Conservation (phyloP, 768 basidiomycete species). For the Cantharellus anzutake region DNA sequence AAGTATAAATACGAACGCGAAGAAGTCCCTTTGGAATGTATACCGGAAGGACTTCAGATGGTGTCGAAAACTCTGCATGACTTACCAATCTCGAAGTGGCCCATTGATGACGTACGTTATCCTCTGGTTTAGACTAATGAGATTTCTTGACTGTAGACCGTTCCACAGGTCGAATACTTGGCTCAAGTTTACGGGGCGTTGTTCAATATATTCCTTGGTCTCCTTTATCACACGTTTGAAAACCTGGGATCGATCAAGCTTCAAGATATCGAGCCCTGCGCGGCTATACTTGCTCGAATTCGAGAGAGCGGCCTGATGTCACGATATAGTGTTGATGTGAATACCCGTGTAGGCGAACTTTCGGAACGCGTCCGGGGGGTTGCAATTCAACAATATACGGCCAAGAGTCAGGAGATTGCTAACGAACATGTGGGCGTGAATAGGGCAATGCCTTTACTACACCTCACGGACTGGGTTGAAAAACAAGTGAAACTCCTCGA, state of each 20-base stretch:
- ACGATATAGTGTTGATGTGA: constrained; percentile 54
- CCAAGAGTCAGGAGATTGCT: constrained; percentile 43
- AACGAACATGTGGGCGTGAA: constrained; percentile 51
- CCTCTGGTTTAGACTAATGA: background rate
- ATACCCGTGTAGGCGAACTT: constrained; percentile 45
- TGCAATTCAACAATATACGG: constrained; percentile 39
- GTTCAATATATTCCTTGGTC: constrained; percentile 74
- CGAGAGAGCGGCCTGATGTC: constrained; percentile 50
- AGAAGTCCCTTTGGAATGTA: constrained; percentile 85
- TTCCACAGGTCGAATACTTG: constrained; percentile 44
- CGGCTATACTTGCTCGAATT: constrained; percentile 52
- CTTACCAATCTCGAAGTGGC: constrained; percentile 57
- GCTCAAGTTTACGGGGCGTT: constrained; percentile 47
- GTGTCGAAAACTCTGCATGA: constrained; percentile 55
- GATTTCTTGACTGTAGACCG: constrained; percentile 3
- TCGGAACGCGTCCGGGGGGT: constrained; percentile 43
- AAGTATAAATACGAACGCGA: constrained; percentile 73
- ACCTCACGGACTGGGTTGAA: constrained; percentile 81
- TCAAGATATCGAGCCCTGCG: constrained; percentile 43
- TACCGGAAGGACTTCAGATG: constrained; percentile 70
- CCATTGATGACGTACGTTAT: constrained; percentile 54
- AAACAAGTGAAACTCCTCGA: constrained; percentile 67
- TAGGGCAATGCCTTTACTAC: constrained; percentile 56
- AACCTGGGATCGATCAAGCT: constrained; percentile 52
- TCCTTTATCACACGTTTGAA: constrained; percentile 71